These are phyloP conservation scores for Nemania sp. DNA, from an alignment of 2,329 filamentous ascomycete species.

Conservation along the genomic window DNA sequence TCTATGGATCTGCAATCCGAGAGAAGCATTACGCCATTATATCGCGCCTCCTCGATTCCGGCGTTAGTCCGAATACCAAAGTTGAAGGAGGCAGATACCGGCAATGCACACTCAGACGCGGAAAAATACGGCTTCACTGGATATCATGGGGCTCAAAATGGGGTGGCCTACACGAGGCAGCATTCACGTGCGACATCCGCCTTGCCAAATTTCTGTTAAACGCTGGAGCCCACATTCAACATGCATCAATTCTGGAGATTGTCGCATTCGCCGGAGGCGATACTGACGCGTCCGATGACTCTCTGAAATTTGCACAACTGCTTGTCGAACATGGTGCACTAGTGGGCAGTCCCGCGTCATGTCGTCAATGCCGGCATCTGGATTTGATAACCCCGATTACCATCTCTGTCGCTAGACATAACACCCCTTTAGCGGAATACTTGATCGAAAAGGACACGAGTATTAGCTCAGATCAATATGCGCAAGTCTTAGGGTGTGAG, in stretches of 20 bases:
- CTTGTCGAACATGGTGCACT: background rate
- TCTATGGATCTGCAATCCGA: conserved; percentile 9
- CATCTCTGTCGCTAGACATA: background rate
- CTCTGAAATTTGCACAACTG: background rate
- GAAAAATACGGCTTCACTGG: background rate
- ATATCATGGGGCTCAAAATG: background rate
- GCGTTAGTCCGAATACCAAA: background rate
- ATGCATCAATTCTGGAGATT: background rate
- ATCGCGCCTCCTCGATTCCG: background rate
- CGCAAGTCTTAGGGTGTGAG: no score
- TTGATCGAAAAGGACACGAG: background rate
- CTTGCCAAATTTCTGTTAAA: conserved; percentile 3
- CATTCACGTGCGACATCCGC: background rate
- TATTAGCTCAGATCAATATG: background rate
- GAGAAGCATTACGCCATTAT: conserved; percentile 3
- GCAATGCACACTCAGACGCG: background rate
- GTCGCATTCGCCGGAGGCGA: background rate
- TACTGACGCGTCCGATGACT: background rate
- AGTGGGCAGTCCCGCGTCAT: background rate
- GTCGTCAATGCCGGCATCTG: background rate
- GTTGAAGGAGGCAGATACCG: background rate
- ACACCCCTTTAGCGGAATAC: background rate
- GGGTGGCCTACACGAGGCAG: conserved; percentile 4
- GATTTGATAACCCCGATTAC: background rate
- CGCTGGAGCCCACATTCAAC: background rate